phyloP scores from a whole-genome alignment of 2,329 filamentous ascomycete species.

The Penicillium brevicompactum region DNA sequence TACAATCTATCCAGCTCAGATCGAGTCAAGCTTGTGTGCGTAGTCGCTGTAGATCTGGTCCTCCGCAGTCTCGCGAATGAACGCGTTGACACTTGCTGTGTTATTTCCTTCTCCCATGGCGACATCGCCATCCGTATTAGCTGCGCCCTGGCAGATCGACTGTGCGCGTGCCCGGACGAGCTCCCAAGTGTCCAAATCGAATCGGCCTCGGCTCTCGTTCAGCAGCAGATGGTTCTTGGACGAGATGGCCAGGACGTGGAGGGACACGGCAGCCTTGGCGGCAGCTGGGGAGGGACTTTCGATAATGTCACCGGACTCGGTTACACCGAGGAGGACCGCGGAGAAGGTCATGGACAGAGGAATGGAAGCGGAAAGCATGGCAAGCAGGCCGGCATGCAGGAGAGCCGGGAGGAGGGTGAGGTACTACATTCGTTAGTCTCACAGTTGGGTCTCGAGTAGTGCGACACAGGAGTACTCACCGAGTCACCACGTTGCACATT shows the following conservation, averaged over 20 bases:
- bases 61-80: conserved; percentile 65
- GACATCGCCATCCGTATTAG: conserved; percentile 46
- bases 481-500: conserved; percentile 39
- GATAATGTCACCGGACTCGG: conserved; percentile 47
- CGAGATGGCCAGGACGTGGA: conserved; percentile 85
- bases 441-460: background rate
- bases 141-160: conserved; percentile 61
- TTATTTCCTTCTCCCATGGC: conserved; percentile 45
- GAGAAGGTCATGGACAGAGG: conserved; percentile 75
- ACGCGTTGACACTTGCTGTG: conserved; percentile 54
- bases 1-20: conserved; percentile 26
- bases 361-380: conserved; percentile 78
- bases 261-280: conserved; percentile 64
- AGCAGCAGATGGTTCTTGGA: conserved; percentile 72
- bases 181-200: conserved; percentile 76
- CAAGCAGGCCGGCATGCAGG: conserved; percentile 75
- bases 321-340: conserved; percentile 65
- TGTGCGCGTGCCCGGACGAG: conserved; percentile 66
- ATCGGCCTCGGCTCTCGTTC: conserved; percentile 78
- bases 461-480: conserved; percentile 28
- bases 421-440: conserved; percentile 56
- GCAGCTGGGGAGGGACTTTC: conserved; percentile 66
- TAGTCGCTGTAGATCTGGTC: conserved; percentile 52
- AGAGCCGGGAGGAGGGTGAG: conserved; percentile 79
- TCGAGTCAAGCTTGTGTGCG: conserved; percentile 40